These are phyloP conservation scores for Castanea mollissima DNA, from an alignment of 306 rosid genomes.

Conservation along the genomic window DNA sequence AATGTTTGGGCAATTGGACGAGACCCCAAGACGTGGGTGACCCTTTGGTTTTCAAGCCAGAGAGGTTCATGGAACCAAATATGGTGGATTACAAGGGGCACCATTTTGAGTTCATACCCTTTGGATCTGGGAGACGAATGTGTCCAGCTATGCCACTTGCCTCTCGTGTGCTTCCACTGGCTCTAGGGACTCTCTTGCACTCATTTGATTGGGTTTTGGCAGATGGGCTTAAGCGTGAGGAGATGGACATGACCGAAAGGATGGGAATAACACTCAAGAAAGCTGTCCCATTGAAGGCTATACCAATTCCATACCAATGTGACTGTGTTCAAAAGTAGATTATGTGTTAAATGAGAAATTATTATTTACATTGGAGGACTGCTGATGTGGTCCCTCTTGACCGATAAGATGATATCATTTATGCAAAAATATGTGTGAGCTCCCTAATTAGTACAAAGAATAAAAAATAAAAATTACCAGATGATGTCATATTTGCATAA, in stretches of 20 bases:
- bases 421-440: too few species aligned
- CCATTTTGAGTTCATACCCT: conserved; percentile 74
- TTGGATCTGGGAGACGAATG: conserved; percentile 86
- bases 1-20: conserved; percentile 95
- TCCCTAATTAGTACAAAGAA: too few species aligned
- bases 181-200: conserved; percentile 63
- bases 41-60: conserved; percentile 66
- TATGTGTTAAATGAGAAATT: neutral
- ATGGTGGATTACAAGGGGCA: conserved; percentile 62
- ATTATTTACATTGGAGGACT: too few species aligned
- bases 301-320: conserved; percentile 38
- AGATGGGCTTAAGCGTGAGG: conserved; percentile 49
- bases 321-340: neutral
- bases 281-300: conserved; percentile 51
- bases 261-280: conserved; percentile 77
- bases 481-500: too few species aligned
- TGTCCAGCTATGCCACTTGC: conserved; percentile 85
- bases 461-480: too few species aligned
- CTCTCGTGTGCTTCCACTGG: conserved; percentile 72
- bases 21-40: conserved; percentile 71
- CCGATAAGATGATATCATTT: too few species aligned
- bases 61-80: conserved; percentile 59
- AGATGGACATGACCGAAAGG: conserved; percentile 82
- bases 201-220: conserved; percentile 72
- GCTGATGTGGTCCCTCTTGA: too few species aligned